Evolutionary conservation across 495 filamentous ascomycete genomes (phyloP).

Genomic region (Cetradonia linearis): DNA sequence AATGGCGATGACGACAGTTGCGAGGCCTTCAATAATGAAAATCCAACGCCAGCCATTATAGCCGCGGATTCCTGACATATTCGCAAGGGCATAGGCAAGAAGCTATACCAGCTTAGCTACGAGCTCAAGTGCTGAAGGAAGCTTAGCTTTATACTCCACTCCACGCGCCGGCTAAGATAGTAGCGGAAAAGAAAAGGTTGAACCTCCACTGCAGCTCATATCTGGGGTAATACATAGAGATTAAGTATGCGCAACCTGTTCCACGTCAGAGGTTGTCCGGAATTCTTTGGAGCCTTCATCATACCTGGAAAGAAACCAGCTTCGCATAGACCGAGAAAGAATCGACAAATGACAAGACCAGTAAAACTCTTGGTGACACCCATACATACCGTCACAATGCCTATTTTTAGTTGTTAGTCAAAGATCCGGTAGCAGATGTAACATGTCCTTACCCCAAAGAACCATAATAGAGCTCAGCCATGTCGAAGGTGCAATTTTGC

Average conservation of each 20-base stretch:
- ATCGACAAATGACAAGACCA: constrained; percentile 48
- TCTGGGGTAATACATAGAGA: constrained; percentile 53
- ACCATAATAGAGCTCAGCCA: constrained; percentile 47
- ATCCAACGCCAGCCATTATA: constrained; percentile 50
- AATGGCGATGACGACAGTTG: constrained; percentile 39
- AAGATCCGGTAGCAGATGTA: neutral
- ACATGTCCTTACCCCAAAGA: constrained; percentile 38
- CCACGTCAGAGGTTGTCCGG: neutral
- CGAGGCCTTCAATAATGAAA: constrained; percentile 55
- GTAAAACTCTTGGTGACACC: constrained; percentile 45
- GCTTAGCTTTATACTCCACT: constrained; percentile 36
- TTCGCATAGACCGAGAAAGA: constrained; percentile 51
- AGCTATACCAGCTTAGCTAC: constrained; percentile 31
- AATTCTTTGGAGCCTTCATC: neutral
- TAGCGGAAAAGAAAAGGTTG: constrained; percentile 48
- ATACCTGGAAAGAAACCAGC: constrained; percentile 48
- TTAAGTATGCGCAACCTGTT: constrained; percentile 39
- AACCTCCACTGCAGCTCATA: constrained; percentile 51
- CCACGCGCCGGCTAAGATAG: constrained; percentile 50
- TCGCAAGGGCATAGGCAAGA: constrained; percentile 48
- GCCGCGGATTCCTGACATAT: constrained; percentile 44
- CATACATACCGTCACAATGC: constrained; percentile 45
- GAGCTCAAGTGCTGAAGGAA: neutral
- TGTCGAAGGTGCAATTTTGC: constrained; percentile 49
- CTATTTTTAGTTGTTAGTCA: constrained; percentile 15